These are phyloP conservation scores for Periconia sp. DNA, from an alignment of 2,329 filamentous ascomycete species.

Conservation along the genomic window DNA sequence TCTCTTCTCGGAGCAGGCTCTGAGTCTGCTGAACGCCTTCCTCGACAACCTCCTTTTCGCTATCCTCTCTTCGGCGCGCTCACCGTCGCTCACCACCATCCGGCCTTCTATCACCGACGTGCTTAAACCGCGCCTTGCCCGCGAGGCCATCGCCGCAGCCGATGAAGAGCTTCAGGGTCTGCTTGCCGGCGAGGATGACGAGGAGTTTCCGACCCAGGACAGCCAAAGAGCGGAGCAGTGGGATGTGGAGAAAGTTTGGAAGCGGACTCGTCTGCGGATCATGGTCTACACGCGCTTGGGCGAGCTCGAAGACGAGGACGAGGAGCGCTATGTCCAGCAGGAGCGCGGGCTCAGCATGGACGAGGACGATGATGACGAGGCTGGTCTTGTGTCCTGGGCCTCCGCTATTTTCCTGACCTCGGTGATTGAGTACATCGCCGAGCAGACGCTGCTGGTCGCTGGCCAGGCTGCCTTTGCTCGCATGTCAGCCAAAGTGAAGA, in stretches of 20 bases:
- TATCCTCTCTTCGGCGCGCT: constrained; percentile 79
- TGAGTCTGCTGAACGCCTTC: constrained; percentile 86
- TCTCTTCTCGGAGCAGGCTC: constrained; percentile 72
- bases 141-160: constrained; percentile 80
- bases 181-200: constrained; percentile 74
- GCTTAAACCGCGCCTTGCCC: constrained; percentile 86
- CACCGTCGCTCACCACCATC: constrained; percentile 75
- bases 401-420: constrained; percentile 96
- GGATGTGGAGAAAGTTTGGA: constrained; percentile 94
- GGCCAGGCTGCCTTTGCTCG: constrained; percentile 82
- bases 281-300: constrained; percentile 98
- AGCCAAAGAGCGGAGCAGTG: constrained; percentile 63
- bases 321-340: constrained; percentile 84
- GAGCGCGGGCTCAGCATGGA: constrained; percentile 69
- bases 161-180: constrained; percentile 90
- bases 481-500: constrained; percentile 49
- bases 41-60: constrained; percentile 93
- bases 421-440: constrained; percentile 90
- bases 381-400: constrained; percentile 75
- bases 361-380: constrained; percentile 42
- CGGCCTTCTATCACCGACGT: constrained; percentile 85
- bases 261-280: constrained; percentile 86
- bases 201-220: constrained; percentile 38
- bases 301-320: constrained; percentile 97
- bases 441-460: constrained; percentile 86